Evolutionary conservation across 2,329 filamentous ascomycete species (phyloP).

Genomic region (Penicillium digitatum): DNA sequence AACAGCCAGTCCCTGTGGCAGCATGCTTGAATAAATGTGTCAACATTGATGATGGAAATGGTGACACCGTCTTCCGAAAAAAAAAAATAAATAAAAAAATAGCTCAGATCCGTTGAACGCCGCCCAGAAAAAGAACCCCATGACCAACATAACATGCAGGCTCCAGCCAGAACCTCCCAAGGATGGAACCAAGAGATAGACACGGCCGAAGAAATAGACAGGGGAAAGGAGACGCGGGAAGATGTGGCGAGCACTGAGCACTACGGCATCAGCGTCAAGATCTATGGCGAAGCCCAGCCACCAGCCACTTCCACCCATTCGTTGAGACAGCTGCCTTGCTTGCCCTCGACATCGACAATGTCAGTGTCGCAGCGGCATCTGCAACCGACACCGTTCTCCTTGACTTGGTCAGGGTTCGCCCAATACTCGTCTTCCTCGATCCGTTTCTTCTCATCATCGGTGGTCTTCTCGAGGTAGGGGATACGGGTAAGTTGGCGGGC

Average conservation of each 20-base stretch:
- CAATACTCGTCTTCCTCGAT: conserved; percentile 95
- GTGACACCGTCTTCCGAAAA: conserved; percentile 32
- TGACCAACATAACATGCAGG: conserved; percentile 32
- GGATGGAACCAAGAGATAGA: conserved; percentile 32
- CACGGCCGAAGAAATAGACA: conserved; percentile 32
- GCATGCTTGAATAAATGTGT: conserved; percentile 39
- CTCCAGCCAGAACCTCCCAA: conserved; percentile 33
- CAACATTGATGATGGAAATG: conserved; percentile 34
- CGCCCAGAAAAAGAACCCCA: conserved; percentile 33
- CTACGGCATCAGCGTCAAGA: conserved; percentile 6
- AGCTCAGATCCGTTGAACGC: conserved; percentile 40
- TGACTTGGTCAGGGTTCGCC: conserved; percentile 78
- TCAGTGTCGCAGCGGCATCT: conserved; percentile 96
- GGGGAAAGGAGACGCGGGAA: conserved; percentile 31
- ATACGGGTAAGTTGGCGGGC: conserved; percentile 75
- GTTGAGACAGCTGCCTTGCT: conserved; percentile 87
- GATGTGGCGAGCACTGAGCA: conserved; percentile 24
- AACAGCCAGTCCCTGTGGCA: conserved; percentile 29
- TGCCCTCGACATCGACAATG: conserved; percentile 95
- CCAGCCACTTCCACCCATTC: conserved; percentile 98
- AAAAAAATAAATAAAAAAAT: conserved; percentile 23
- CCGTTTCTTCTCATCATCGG: conserved; percentile 73
- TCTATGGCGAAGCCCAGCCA: conserved; percentile 70
- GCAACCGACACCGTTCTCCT: conserved; percentile 95
- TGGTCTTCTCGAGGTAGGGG: conserved; percentile 79